Evolutionary conservation across 306 rosid genomes (phyloP).

Genomic region (Oxytropis ochrocephala): DNA sequence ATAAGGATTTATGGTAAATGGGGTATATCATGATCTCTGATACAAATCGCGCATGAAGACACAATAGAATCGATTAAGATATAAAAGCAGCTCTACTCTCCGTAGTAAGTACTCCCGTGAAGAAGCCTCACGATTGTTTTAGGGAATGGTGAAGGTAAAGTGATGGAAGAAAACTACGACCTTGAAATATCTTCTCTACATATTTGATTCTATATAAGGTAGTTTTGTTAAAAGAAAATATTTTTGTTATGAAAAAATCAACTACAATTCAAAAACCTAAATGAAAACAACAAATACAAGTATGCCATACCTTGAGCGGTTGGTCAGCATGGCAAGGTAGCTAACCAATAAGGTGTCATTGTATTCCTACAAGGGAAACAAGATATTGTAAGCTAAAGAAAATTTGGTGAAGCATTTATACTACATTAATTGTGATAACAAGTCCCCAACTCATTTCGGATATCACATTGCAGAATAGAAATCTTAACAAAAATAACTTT

Average conservation of each 20-base stretch:
- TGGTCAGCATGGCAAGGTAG: too few species aligned
- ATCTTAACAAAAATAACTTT: background rate
- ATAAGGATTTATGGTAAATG: too few species aligned
- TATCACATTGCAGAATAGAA: background rate
- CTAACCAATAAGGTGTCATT: too few species aligned
- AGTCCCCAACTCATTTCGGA: background rate
- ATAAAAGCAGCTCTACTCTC: background rate
- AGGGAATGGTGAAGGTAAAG: background rate
- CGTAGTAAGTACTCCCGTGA: background rate
- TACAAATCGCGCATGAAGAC: too few species aligned
- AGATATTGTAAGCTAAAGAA: background rate
- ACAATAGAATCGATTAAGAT: background rate
- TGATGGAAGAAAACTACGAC: background rate
- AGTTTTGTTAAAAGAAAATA: too few species aligned
- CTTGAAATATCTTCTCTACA: too few species aligned
- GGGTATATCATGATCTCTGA: too few species aligned
- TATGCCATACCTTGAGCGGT: too few species aligned
- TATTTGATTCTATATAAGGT: too few species aligned
- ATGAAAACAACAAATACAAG: too few species aligned
- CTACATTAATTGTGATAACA: background rate
- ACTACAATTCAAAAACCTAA: too few species aligned
- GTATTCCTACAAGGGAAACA: conserved; percentile 29
- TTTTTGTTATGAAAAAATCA: too few species aligned
- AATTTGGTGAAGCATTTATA: background rate
- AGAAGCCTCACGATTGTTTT: background rate